Evolutionary conservation across 176 grass and related monocot species (phyloP).

Genomic region (Urochloa ruziziensis): DNA sequence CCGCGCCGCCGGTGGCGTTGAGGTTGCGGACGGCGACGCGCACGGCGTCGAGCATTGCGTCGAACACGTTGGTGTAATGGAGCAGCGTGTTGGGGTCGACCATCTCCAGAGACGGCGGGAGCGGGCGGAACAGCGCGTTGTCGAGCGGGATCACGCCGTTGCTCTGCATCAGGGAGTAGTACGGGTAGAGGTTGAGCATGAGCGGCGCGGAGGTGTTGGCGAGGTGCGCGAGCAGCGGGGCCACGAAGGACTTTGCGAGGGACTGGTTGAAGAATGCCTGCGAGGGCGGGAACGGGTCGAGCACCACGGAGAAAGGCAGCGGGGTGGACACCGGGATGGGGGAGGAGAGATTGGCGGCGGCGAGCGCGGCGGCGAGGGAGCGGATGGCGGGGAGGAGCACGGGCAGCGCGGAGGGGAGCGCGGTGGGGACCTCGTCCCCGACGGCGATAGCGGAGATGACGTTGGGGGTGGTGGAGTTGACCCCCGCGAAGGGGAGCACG

Average conservation of each 20-base stretch:
- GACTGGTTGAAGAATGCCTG: slow-evolving; percentile 97
- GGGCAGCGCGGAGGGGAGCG: slow-evolving; percentile 70
- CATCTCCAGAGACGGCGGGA: slow-evolving; percentile 77
- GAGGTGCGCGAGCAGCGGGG: slow-evolving; percentile 75
- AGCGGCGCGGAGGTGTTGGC: slow-evolving; percentile 73
- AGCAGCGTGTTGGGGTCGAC: slow-evolving; percentile 94
- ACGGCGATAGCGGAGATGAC: slow-evolving; percentile 68
- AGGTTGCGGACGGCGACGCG: slow-evolving; percentile 72
- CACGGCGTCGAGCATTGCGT: slow-evolving; percentile 94
- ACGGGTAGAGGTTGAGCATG: slow-evolving; percentile 97
- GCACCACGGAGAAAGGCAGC: slow-evolving; percentile 83
- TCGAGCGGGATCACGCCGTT: slow-evolving; percentile 72
- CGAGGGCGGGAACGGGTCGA: slow-evolving; percentile 87
- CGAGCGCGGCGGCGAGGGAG: slow-evolving; percentile 57
- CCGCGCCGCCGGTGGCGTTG: slow-evolving; percentile 27
- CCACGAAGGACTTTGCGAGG: slow-evolving; percentile 50
- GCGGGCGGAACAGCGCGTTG: slow-evolving; percentile 84
- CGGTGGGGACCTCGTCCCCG: slow-evolving; percentile 75
- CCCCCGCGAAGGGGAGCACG: slow-evolving; percentile 54
- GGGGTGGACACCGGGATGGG: slow-evolving; percentile 85
- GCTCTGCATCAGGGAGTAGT: slow-evolving; percentile 91
- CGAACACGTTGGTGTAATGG: slow-evolving; percentile 94
- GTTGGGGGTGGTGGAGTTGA: slow-evolving; percentile 24
- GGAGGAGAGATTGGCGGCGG: slow-evolving; percentile 69
- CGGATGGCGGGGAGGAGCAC: slow-evolving; percentile 80